phyloP scores from a whole-genome alignment of 768 basidiomycete species.

The Galerina sulciceps region DNA sequence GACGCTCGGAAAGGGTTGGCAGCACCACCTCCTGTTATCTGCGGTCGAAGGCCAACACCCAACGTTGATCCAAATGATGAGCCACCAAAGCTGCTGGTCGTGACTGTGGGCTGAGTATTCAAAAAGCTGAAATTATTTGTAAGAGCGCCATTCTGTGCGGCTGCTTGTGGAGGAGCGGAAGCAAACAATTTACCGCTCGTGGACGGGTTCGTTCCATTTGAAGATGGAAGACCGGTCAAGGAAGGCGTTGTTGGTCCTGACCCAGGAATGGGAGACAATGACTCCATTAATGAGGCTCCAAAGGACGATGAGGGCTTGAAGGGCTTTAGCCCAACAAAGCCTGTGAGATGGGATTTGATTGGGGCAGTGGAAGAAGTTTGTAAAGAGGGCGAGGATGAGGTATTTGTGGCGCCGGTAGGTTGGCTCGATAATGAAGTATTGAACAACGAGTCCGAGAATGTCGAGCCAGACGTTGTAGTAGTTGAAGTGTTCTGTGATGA shows the following conservation, averaged over 20 bases:
- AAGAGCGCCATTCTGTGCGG: slow-evolving; percentile 7
- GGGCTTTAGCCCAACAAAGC: slow-evolving; percentile 68
- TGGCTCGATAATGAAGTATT: slow-evolving; percentile 53
- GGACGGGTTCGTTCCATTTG: slow-evolving; percentile 17
- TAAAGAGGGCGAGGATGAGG: slow-evolving; percentile 30
- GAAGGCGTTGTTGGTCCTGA: slow-evolving; percentile 55
- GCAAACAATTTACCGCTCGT: slow-evolving; percentile 11
- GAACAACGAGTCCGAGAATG: slow-evolving; percentile 51
- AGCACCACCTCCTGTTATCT: slow-evolving; percentile 63
- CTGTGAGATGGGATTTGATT: slow-evolving; percentile 52
- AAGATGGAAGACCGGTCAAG: slow-evolving; percentile 29
- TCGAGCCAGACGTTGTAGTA: slow-evolving; percentile 38
- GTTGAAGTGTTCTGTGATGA: slow-evolving; percentile 32
- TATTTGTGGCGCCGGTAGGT: slow-evolving; percentile 46
- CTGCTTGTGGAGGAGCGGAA: slow-evolving; percentile 7
- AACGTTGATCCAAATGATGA: slow-evolving; percentile 34
- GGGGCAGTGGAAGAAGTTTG: slow-evolving; percentile 27
- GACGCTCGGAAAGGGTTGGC: slow-evolving; percentile 73
- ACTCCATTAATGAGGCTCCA: slow-evolving; percentile 74
- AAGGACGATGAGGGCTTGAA: slow-evolving; percentile 87
- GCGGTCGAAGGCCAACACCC: slow-evolving; percentile 62
- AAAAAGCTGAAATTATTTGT: slow-evolving; percentile 27
- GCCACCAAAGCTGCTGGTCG: slow-evolving; percentile 41
- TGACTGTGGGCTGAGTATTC: slow-evolving; percentile 46
- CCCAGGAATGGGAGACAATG: slow-evolving; percentile 74